Conservation (phyloP, 2,329 filamentous ascomycete genomes). For the Colletotrichum sp. region DNA sequence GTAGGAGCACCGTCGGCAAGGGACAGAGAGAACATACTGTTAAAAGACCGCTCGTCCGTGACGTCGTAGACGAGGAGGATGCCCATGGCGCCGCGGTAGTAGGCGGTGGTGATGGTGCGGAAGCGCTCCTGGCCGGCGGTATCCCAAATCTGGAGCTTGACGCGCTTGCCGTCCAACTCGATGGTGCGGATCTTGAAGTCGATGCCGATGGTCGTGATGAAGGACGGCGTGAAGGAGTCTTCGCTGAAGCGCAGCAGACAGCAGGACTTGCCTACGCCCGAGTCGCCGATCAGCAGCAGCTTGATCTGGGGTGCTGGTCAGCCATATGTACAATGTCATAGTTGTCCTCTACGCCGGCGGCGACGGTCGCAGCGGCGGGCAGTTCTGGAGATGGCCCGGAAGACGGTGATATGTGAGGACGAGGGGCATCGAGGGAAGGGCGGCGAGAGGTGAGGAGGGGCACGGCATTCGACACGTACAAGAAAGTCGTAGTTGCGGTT, state of each 20-base stretch:
- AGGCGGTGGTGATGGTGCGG: conserved; percentile 97
- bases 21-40: conserved; percentile 68
- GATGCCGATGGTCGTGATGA: conserved; percentile 99
- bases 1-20: neutral
- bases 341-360: conserved; percentile 16
- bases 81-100: conserved; percentile 98
- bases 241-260: conserved; percentile 96
- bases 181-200: conserved; percentile 99
- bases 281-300: conserved; percentile 94
- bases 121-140: conserved; percentile 98
- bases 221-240: conserved; percentile 95
- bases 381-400: neutral
- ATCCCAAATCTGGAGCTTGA: conserved; percentile 99
- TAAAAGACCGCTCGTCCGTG: conserved; percentile 93
- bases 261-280: conserved; percentile 96
- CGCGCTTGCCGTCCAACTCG: conserved; percentile 97
- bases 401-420: neutral
- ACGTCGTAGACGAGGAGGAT: conserved; percentile 98
- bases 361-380: neutral
- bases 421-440: neutral
- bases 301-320: conserved; percentile 73
- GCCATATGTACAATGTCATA: conserved; percentile 22
- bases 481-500: conserved; percentile 99
- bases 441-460: conserved; percentile 21
- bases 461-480: conserved; percentile 60